These are phyloP conservation scores for Xanthoceras sorbifolium DNA, from an alignment of 345 rosid species.

Conservation along the genomic window DNA sequence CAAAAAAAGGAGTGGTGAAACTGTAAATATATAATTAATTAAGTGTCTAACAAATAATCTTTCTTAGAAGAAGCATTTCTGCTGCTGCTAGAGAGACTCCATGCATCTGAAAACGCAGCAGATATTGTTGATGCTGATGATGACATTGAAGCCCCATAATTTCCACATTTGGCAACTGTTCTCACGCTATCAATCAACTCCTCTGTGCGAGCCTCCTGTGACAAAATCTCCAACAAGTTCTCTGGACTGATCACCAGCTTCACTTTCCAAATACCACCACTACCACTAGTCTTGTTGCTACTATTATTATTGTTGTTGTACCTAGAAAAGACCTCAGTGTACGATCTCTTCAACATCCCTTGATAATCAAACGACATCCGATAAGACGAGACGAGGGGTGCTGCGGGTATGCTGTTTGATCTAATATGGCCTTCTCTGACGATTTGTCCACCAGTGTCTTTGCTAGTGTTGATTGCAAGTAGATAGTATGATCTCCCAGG, in stretches of 20 bases:
- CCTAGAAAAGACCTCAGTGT: conserved; percentile 62
- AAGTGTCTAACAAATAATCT: conserved; percentile 26
- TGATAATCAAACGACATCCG: conserved; percentile 66
- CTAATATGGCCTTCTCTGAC: conserved; percentile 61
- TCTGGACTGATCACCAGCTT: conserved; percentile 71
- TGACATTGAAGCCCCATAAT: conserved; percentile 26
- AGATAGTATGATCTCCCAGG: conserved; percentile 62
- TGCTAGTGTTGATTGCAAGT: conserved; percentile 40
- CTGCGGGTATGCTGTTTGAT: conserved; percentile 61
- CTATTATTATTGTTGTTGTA: conserved; percentile 23
- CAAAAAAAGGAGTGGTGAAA: not conserved
- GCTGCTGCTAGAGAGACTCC: conserved; percentile 54
- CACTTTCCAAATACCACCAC: conserved; percentile 75
- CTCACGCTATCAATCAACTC: conserved; percentile 80
- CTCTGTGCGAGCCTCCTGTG: conserved; percentile 58
- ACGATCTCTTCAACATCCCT: conserved; percentile 59
- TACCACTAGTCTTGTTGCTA: not conserved
- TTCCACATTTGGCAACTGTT: conserved; percentile 69
- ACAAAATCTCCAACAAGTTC: conserved; percentile 64
- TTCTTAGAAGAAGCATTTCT: conserved; percentile 41
- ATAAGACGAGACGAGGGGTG: conserved; percentile 46
- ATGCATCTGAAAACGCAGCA: conserved; percentile 45
- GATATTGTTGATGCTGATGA: conserved; percentile 29
- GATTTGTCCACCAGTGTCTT: conserved; percentile 10
- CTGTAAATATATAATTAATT: not conserved